Base-by-base conservation (phyloP, 345 rosid genomes). In the Eucalyptus guilfoylei region DNA sequence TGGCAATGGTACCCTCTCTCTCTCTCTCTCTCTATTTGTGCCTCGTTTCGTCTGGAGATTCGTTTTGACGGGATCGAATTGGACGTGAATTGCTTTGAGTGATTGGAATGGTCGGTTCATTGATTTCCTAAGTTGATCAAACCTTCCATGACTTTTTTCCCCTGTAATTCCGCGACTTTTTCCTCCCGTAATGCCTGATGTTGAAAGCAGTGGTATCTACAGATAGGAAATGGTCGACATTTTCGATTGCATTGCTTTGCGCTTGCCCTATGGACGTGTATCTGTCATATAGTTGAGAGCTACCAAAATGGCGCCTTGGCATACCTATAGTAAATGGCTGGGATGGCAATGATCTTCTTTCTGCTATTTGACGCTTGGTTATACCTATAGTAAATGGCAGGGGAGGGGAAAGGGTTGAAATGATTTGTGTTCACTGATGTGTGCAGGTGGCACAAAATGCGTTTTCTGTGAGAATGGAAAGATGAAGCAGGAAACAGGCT, bases 391-490 rank as follows among this genome's bases (percentile, higher is more conserved):
- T 55, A 10, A 26, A 55, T 55, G 62, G 62, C 7, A 55, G 62
- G 30, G 14, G 16, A 76, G 15, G 83, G 30, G 21, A 76, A 76
- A 13, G 87, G 58, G 44, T 30, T 69, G 67, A 88, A 49, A 49
- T 49, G 62, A 19, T 40, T 23, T 49, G 40, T 80, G 15, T 83
- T 81, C 14, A 21, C 30, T 64, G 49, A 83, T 86, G 85, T 88
- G 90, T 76, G 88, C 90, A 97, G 99, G 97, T 23, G 99, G 99
- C 50, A 97, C 99, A 15, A 97, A 96, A 93, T 97, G 99, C 90
- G 98, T 97, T 3, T 96, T 96, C 81, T 97, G 99, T 32, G 87
- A 89, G 55, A 90, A 93, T 87, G 99, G 99, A 58, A 96, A 96
- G 94, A 97, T 97, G 99, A 97, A 96, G 93, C 93, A 94, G 86